phyloP scores from a whole-genome alignment of 2,329 filamentous ascomycete genomes.

The Cordyceps cateniannulata region DNA sequence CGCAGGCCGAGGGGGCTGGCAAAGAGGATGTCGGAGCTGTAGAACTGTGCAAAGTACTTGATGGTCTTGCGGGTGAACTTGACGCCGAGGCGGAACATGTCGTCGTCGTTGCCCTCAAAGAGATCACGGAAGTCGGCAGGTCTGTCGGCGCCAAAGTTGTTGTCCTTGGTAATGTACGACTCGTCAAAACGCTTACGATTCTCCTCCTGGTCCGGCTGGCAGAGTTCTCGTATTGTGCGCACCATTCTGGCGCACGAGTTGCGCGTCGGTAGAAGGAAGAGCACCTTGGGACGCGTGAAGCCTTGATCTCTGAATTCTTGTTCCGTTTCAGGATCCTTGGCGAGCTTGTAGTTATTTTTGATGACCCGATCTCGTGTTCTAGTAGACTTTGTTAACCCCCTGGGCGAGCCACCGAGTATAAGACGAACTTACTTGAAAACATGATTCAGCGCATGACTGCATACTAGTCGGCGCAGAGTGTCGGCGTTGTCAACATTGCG shows the following conservation, averaged over 20 bases:
- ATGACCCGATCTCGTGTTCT: conserved; percentile 82
- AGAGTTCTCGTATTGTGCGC: conserved; percentile 68
- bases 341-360: conserved; percentile 80
- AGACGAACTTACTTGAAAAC: conserved; percentile 64
- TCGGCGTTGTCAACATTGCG: conserved; percentile 63
- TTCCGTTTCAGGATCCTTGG: conserved; percentile 58
- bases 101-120: conserved; percentile 92
- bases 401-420: background rate
- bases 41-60: conserved; percentile 93
- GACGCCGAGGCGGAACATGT: conserved; percentile 92
- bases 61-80: conserved; percentile 96
- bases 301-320: conserved; percentile 85
- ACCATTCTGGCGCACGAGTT: conserved; percentile 77
- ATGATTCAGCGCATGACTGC: conserved; percentile 85
- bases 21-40: conserved; percentile 91
- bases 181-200: conserved; percentile 91
- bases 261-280: conserved; percentile 84
- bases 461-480: conserved; percentile 63
- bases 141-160: conserved; percentile 62
- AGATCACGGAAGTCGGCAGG: conserved; percentile 83
- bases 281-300: conserved; percentile 87
- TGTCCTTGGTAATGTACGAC: conserved; percentile 62
- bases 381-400: conserved; percentile 16
- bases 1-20: conserved; percentile 85
- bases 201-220: conserved; percentile 83